Base-by-base conservation (phyloP, 768 basidiomycete species). In the Nidula microcarpa region DNA sequence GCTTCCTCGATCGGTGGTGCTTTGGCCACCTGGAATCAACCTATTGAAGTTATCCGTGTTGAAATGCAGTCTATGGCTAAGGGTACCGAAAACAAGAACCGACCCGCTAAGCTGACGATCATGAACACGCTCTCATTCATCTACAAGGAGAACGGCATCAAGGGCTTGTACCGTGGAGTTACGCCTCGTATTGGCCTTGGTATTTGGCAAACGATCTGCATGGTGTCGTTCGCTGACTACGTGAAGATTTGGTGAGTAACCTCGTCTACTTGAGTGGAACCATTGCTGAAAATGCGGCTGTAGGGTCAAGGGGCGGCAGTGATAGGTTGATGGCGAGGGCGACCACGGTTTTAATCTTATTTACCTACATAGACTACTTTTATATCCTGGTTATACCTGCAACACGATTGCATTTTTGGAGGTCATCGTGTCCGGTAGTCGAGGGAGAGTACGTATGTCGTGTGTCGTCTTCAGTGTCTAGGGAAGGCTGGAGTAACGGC, bases 31-130 rank as follows among this genome's bases (percentile, higher is more conserved):
- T 99, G 97, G 97, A 99, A 99, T 70, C 97, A 98, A 67, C 96
- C 94, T 39, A 97, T 98, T 55, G 95, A 98, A 73, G 96, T 98
- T 60, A 81, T 98, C 59, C 91, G 96, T 53, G 94, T 98, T 33
- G 95, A 97, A 92, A 98, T 99, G 97, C 97, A 99, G 84, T 96
- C 94, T 48, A 98, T 98, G 89, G 86, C 91, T 23, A 98, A 98
- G 70, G 73, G 72, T 9, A 76, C 82, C 5, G 75, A 80, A n/a
- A 82, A 81, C 62, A 79, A 79, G 17, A 91, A 91, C 65, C 87
- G 94, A 46, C 94, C 95, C 1, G 91, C 84, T 43, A 98, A 95
- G 70, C 78, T 92, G 50, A 98, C 94, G 3, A 92, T 98, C 51
- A 53, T 91, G 62, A 96, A 90, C 74, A 98, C 95, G 0, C 74